phyloP scores from a whole-genome alignment of 1,284 basidiomycete species.

The Veloboletus limbatus region DNA sequence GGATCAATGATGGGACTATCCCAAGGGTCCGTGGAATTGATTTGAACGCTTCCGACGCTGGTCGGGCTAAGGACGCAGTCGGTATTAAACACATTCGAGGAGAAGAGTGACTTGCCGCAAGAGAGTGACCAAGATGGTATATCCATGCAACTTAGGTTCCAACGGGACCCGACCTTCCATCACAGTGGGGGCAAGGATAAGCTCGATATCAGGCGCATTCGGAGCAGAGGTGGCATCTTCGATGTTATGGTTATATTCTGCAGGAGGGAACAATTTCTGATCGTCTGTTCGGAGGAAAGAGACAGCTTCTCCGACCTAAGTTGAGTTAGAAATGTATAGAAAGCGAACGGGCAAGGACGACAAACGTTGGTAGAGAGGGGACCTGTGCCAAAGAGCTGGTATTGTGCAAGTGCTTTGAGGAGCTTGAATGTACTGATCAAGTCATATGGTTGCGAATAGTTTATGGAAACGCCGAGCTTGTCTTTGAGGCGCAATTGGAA shows the following conservation, averaged over 20 bases:
- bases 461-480: constrained; percentile 43
- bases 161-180: neutral
- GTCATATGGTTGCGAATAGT: constrained; percentile 39
- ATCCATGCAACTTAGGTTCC: constrained; percentile 15
- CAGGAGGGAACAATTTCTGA: constrained; percentile 46
- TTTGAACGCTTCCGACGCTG: constrained; percentile 40
- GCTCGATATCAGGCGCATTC: constrained; percentile 59
- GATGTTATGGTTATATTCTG: constrained; percentile 39
- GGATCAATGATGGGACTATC: constrained; percentile 47
- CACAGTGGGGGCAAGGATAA: constrained; percentile 49
- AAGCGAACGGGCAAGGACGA: neutral
- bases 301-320: constrained; percentile 54
- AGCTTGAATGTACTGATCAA: constrained; percentile 37
- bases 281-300: constrained; percentile 59
- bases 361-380: constrained; percentile 55
- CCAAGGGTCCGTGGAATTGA: constrained; percentile 41
- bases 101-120: constrained; percentile 21
- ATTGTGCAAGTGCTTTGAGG: constrained; percentile 39
- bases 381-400: constrained; percentile 43
- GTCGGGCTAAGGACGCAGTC: constrained; percentile 37
- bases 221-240: constrained; percentile 54
- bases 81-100: neutral
- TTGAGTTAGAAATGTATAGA: constrained; percentile 1
- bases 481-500: constrained; percentile 51
- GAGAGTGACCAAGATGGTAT: constrained; percentile 17